These are phyloP conservation scores for Hordeum pubiflorum DNA, from an alignment of 202 grass and related monocot genomes.

Conservation along the genomic window DNA sequence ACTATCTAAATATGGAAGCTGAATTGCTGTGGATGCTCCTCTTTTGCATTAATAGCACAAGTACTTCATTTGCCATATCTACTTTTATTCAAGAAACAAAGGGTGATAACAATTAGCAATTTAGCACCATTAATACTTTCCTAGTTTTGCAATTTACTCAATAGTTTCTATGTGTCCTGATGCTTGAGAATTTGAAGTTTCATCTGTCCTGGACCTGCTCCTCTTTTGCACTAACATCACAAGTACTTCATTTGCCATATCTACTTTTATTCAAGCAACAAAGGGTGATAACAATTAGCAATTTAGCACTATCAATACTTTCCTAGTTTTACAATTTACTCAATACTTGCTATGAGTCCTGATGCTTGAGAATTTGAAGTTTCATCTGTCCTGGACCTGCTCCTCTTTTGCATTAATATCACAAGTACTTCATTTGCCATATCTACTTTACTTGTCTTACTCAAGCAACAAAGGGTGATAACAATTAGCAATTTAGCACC, in stretches of 20 bases:
- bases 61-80: background rate
- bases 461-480: background rate
- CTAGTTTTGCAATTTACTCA: background rate
- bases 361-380: background rate
- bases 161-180: background rate
- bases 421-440: background rate
- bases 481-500: background rate
- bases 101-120: background rate
- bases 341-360: background rate
- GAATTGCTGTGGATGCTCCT: background rate
- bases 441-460: background rate
- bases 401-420: background rate
- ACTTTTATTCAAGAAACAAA: background rate
- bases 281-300: background rate
- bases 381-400: background rate
- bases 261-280: background rate
- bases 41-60: background rate
- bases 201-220: background rate
- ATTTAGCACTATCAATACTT: background rate
- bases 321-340: background rate
- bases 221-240: background rate
- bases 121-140: background rate
- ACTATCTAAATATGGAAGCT: background rate
- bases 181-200: background rate
- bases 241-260: background rate